Evolutionary conservation across 1,284 basidiomycete species (phyloP).

Genomic region (Rhodotorula sp.): DNA sequence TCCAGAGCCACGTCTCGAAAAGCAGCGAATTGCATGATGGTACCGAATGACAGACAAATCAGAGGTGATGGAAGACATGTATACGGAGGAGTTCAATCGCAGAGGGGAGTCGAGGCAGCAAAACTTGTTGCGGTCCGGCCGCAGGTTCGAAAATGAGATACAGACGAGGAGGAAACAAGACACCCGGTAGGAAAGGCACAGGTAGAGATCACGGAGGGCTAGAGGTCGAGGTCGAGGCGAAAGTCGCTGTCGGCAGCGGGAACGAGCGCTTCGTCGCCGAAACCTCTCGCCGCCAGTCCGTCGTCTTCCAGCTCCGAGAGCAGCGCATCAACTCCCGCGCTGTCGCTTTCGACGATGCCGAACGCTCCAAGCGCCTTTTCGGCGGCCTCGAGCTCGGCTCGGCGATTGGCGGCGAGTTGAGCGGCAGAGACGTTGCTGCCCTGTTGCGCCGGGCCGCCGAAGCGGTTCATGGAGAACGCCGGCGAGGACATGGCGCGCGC

Average conservation of each 20-base stretch:
- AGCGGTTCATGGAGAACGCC: background rate
- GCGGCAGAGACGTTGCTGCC: background rate
- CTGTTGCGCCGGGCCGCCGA: too few relatives aligned
- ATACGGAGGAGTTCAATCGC: too few relatives aligned
- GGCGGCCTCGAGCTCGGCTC: background rate
- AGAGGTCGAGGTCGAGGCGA: conserved; percentile 5
- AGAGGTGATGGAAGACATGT: background rate
- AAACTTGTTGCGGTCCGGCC: too few relatives aligned
- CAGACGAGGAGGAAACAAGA: background rate
- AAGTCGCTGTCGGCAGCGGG: background rate
- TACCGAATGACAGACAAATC: background rate
- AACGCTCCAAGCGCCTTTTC: conserved; percentile 24
- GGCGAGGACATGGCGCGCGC: background rate
- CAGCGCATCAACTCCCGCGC: background rate
- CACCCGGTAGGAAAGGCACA: background rate
- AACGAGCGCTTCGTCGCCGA: background rate
- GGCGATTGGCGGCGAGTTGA: background rate
- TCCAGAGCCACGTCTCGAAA: too few relatives aligned
- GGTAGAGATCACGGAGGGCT: background rate
- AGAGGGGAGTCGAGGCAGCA: background rate
- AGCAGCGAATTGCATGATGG: too few relatives aligned
- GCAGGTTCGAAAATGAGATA: too few relatives aligned
- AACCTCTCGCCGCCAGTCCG: background rate
- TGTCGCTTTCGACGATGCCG: conserved; percentile 4
- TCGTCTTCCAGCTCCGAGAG: background rate